phyloP scores from a whole-genome alignment of 192 early-diverging fungal species.

The Obelidium mucronatum region DNA sequence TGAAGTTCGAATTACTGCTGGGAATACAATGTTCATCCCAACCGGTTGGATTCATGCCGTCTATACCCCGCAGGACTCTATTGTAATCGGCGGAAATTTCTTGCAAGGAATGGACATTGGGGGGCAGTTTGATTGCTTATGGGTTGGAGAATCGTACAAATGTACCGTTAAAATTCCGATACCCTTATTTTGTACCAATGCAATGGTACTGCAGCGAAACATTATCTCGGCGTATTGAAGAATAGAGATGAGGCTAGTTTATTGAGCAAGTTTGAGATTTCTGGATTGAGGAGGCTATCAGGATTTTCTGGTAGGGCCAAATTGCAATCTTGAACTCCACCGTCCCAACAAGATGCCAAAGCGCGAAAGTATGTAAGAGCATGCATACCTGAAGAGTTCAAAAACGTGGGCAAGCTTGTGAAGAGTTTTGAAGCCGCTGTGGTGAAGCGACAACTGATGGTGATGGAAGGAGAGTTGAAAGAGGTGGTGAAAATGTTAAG shows the following conservation, averaged over 20 bases:
- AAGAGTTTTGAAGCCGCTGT: slow-evolving; percentile 26
- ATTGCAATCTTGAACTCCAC: too few species aligned
- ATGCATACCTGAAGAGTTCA: slow-evolving; percentile 50
- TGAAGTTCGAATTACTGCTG: slow-evolving; percentile 75
- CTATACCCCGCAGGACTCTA: slow-evolving; percentile 82
- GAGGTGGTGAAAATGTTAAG: background rate
- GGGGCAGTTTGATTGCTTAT: slow-evolving; percentile 74
- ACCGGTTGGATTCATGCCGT: slow-evolving; percentile 98
- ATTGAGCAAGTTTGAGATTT: slow-evolving; percentile 56
- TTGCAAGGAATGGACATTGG: slow-evolving; percentile 79
- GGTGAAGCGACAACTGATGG: background rate
- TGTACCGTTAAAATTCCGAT: slow-evolving; percentile 84
- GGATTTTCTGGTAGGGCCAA: slow-evolving; percentile 51
- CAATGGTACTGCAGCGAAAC: slow-evolving; percentile 82
- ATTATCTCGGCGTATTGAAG: slow-evolving; percentile 61
- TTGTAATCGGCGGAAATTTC: slow-evolving; percentile 96
- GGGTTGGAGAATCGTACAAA: slow-evolving; percentile 81
- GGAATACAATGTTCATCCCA: slow-evolving; percentile 93
- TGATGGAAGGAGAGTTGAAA: background rate
- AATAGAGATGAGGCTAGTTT: background rate
- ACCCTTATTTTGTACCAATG: slow-evolving; percentile 85
- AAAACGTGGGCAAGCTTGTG: slow-evolving; percentile 50
- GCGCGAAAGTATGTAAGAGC: slow-evolving; percentile 33
- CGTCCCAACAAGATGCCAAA: slow-evolving; percentile 31
- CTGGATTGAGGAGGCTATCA: slow-evolving; percentile 60